Percentiles rank a stretch among this genome's conserved stretches.
These are phyloP conservation scores for Pseudozyma hubeiensis DNA, from an alignment of 1,284 basidiomycete species.

Conservation along the genomic window DNA sequence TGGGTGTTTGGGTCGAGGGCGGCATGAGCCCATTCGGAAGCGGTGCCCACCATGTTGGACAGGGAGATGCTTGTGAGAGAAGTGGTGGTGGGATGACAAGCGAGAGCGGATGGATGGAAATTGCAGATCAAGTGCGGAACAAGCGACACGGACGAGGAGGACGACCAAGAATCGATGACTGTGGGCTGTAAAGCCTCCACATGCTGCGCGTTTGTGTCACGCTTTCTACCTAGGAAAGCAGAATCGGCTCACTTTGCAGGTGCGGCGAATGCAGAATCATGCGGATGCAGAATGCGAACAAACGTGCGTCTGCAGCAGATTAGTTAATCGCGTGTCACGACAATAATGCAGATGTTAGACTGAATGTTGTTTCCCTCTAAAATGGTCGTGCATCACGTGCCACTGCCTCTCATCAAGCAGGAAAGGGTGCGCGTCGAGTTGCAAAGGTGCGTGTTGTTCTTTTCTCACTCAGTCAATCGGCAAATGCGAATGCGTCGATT, in stretches of 20 bases:
- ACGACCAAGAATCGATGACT: no score
- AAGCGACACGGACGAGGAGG: neutral
- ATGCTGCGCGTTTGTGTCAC: neutral
- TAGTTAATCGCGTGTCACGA: no score
- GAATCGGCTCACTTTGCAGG: no score
- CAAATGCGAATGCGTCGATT: neutral
- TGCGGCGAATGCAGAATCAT: no score
- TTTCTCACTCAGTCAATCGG: neutral
- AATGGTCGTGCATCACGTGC: conserved; percentile 18
- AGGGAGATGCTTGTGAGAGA: neutral
- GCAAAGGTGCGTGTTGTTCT: conserved; percentile 28
- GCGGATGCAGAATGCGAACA: no score
- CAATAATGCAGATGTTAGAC: no score
- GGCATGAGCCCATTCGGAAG: conserved; percentile 44
- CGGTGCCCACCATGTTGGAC: conserved; percentile 23
- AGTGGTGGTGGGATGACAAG: conserved; percentile 1
- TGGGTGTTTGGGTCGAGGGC: conserved; percentile 46
- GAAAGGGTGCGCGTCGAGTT: conserved; percentile 29
- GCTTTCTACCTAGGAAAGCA: neutral
- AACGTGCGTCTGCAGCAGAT: no score
- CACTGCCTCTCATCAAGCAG: no score
- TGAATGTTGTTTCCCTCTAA: conserved; percentile 4
- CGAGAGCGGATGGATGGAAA: conserved; percentile 9
- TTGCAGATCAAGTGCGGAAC: no score
- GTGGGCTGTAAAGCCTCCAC: conserved; percentile 4